Base-by-base conservation (phyloP, 176 grass and related monocot genomes). In the Stipa capillata region DNA sequence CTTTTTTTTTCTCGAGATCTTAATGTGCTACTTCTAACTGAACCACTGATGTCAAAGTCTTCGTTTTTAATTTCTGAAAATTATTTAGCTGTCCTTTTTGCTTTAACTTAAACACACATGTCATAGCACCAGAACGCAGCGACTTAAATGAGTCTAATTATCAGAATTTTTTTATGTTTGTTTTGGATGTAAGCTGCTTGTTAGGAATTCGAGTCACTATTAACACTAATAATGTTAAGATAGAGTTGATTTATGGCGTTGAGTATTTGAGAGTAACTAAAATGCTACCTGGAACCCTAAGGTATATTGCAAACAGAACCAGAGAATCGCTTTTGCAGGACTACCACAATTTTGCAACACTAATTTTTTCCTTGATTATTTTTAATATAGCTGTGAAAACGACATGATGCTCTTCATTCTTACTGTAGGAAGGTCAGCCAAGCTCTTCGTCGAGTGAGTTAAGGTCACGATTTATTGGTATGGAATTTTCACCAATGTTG, bases 391-490 rank as follows among this genome's bases (percentile, higher is more conserved):
- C 53, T 81, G 5, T 73, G 5, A 37, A 57, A 40, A 62, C 57
- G 39, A 71, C 6, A 48, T 65, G 57, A 72, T 84, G 45, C 74
- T 33, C 71, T 85, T 79, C 17, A 51, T 57, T 77, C 44, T 36
- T 69, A 74, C 21, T 77, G 27, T 79, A 97, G 94, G 85, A 84
- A 83, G 77, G 68, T 36, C 69, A 85, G 40, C 79, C 87, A 24
- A 90, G 82, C 78, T 92, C 92, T 27, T 92, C 91, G 7, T 85
- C 62, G 5, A 58, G 72, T 80, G 33, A 73, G 54, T 49, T 94
- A 83, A 94, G 87, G 67, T 90, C 57, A 25, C 69, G 92, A 20
- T 94, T 92, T 80, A 81, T 94, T 80, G 87, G 74, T 10, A 94
- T 94, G 91, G 95, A 89, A 6, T 97, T 97, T 79, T 78, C 70